phyloP scores from a whole-genome alignment of 805 yeast species.

The Wickerhamiella kazuoi region DNA sequence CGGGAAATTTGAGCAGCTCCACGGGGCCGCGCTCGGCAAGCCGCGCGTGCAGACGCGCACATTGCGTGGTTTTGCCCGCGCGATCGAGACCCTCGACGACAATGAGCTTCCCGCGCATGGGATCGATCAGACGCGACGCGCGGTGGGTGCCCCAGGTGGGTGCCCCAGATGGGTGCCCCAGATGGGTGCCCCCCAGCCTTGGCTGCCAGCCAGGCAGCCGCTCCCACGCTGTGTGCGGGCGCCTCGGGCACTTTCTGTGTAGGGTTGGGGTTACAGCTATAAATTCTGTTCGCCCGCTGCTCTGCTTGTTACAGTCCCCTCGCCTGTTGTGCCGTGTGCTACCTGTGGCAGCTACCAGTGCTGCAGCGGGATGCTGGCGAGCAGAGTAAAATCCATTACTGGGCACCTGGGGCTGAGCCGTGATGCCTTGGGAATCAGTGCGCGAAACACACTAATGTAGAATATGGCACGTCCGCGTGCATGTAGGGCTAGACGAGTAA shows the following conservation, averaged over 20 bases:
- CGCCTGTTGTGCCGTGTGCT: slow-evolving; percentile 3
- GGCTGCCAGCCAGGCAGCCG: too few relatives aligned
- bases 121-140: too few relatives aligned
- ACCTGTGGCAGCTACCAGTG: slow-evolving; percentile 8
- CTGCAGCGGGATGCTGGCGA: slow-evolving; percentile 7
- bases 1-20: slow-evolving; percentile 64
- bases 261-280: too few relatives aligned
- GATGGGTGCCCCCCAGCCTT: too few relatives aligned
- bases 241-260: too few relatives aligned
- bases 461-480: too few relatives aligned
- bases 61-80: slow-evolving; percentile 87
- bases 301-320: neutral
- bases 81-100: slow-evolving; percentile 87
- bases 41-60: slow-evolving; percentile 24
- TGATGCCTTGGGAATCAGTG: slow-evolving; percentile 23
- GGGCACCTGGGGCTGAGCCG: slow-evolving; percentile 21
- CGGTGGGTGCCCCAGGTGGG: too few relatives aligned
- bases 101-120: slow-evolving; percentile 49
- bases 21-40: slow-evolving; percentile 19
- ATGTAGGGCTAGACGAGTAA: too few relatives aligned
- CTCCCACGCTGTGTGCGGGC: too few relatives aligned
- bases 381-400: slow-evolving; percentile 17
- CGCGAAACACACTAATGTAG: slow-evolving; percentile 20
- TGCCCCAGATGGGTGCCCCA: too few relatives aligned
- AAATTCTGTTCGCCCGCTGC: neutral